Evolutionary conservation across 2,329 filamentous ascomycete genomes (phyloP), one percentile per base, ranked within the genome.

Genomic region (Drechslera avenae): DNA sequence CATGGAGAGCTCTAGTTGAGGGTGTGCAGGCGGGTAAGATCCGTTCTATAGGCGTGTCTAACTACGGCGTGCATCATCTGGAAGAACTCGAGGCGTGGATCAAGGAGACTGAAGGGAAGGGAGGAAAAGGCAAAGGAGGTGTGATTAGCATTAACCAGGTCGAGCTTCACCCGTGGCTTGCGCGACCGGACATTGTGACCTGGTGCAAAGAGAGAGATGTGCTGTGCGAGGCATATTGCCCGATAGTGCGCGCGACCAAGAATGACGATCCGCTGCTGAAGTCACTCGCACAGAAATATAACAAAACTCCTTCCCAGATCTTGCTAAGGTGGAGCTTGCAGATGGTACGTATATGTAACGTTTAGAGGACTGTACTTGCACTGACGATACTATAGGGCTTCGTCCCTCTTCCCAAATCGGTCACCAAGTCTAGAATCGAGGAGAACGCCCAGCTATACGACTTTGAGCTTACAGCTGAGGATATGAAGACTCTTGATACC

Each of bases 141-240:
- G 78, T 90, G 33, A 82, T 96, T 65, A 88, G 86, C 54, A 88
- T 96, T 31, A 91, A 90, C 33, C 92, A 96, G 75, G 57, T 75
- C 74, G 92, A 97, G 75, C 77, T 97, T 9, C 92, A 97, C 73
- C 92, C 92, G 1, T 97, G 91, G 91, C 84, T 91, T 34, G 81
- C 86, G 7, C 81, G 91, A n/a, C 77, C 80, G 17, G 91, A 96
- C 66, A 90, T 97, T 54, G 85, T 86, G 7, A 77, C 83, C 39
- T 97, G 91, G 91, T 89, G 88, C 62, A 73, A 79, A 56, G 79
- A 86, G 71, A 72, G 77, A 46, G 73, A 69, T 26, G 70, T 81
- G 1, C 45, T 81, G 4, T 60, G 79, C 17, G 75, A 81, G 61
- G 78, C 78, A n/a, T 80, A 80, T 49, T 76, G 68, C 18, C 78